Conservation (phyloP, 2,329 filamentous ascomycete genomes). For the Diaporthe caulivora region DNA sequence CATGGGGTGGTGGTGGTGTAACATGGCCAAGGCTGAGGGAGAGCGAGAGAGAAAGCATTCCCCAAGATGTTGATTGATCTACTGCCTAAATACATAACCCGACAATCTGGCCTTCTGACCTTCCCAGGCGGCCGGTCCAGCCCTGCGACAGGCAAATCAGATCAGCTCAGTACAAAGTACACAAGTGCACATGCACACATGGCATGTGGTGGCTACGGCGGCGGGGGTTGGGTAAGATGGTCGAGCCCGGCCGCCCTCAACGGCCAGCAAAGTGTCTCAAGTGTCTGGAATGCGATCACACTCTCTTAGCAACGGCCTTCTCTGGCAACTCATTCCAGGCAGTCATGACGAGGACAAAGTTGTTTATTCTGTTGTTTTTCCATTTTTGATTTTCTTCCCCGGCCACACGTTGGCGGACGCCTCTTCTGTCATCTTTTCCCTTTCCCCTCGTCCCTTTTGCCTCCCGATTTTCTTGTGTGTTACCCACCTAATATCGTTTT, state of each 20-base stretch:
- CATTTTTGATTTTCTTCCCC: neutral
- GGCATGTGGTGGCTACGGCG: neutral
- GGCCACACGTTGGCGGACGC: slow-evolving; percentile 19
- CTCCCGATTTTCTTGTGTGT: neutral
- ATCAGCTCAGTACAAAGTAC: neutral
- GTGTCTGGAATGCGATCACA: slow-evolving; percentile 33
- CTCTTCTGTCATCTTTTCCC: slow-evolving; percentile 4
- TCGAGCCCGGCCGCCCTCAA: slow-evolving; percentile 10
- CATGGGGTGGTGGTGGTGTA: neutral
- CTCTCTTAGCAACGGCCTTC: slow-evolving; percentile 28
- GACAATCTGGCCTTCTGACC: neutral
- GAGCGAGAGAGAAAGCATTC: neutral
- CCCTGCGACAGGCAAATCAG: neutral
- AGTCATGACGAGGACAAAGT: neutral
- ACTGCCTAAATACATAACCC: neutral
- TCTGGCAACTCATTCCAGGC: slow-evolving; percentile 36
- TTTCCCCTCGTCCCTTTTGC: neutral
- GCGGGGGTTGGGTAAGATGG: neutral
- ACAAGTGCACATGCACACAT: too few species aligned
- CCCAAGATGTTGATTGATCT: neutral
- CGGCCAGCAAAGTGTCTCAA: slow-evolving; percentile 26
- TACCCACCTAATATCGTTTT: neutral
- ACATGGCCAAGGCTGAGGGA: slow-evolving; percentile 3
- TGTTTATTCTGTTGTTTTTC: neutral
- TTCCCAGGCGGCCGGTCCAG: neutral